Conservation (phyloP, 2,329 filamentous ascomycete genomes). For the Xylaria sp. region DNA sequence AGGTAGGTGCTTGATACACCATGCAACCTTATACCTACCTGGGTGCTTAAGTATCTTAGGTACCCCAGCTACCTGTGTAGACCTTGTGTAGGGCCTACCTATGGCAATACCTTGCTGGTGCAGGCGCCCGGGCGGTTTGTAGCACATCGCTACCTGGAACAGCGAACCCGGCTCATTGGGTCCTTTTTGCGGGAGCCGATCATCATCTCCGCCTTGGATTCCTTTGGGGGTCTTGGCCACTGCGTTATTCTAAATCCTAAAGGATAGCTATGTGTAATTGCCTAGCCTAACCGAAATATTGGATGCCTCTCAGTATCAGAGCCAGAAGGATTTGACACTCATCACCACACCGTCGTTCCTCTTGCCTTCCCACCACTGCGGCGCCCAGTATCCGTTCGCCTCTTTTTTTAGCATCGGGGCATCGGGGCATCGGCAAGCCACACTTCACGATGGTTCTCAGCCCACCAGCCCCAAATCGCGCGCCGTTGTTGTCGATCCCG, state of each 20-base stretch:
- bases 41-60: no score
- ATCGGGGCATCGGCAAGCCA: no score
- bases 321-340: neutral
- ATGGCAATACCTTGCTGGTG: neutral
- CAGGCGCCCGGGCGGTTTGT: neutral
- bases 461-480: neutral
- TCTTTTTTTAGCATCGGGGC: neutral
- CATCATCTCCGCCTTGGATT: conserved; percentile 6
- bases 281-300: neutral
- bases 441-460: conserved; percentile 11
- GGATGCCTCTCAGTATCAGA: neutral
- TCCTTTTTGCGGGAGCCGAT: neutral
- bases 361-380: neutral
- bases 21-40: no score
- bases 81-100: no score
- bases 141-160: neutral
- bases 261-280: no score
- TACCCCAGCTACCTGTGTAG: no score
- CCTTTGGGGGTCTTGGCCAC: conserved; percentile 15
- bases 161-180: neutral
- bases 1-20: no score
- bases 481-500: conserved; percentile 14
- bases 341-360: no score
- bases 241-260: neutral
- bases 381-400: no score